Conservation (phyloP, 495 filamentous ascomycete species). For the Chaetomium tenue region DNA sequence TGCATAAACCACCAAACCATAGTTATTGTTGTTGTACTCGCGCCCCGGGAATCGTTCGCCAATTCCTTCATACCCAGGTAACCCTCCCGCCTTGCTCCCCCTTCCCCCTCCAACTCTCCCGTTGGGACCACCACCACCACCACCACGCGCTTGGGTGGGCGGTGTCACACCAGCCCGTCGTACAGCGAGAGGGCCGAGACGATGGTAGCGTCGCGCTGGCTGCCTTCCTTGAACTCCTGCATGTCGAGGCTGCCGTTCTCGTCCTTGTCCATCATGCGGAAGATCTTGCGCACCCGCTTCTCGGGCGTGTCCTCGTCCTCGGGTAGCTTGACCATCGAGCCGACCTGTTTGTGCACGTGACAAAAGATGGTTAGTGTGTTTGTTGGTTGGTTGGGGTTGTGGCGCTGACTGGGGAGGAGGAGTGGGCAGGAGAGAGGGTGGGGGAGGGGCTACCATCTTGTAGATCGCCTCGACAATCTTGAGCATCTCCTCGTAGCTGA, state of each 20-base stretch:
- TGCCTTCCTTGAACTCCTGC: slow-evolving; percentile 98
- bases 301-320: slow-evolving; percentile 98
- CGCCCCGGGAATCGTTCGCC: too few relatives aligned
- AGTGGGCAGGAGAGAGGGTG: neutral
- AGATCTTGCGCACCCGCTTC: slow-evolving; percentile 97
- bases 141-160: too few relatives aligned
- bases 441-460: slow-evolving; percentile 80
- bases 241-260: slow-evolving; percentile 92
- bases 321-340: slow-evolving; percentile 97
- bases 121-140: too few relatives aligned
- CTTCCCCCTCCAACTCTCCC: too few relatives aligned
- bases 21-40: too few relatives aligned
- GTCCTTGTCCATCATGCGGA: slow-evolving; percentile 99
- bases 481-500: slow-evolving; percentile 98
- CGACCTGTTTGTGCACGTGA: slow-evolving; percentile 59
- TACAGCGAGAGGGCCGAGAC: slow-evolving; percentile 95
- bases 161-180: slow-evolving; percentile 77
- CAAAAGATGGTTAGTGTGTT: too few relatives aligned
- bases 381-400: neutral
- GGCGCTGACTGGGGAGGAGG: neutral
- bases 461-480: slow-evolving; percentile 98
- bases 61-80: too few relatives aligned
- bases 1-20: too few relatives aligned
- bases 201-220: slow-evolving; percentile 98
- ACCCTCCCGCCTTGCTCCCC: too few relatives aligned